Evolutionary conservation across 116 monocot genomes (phyloP), one percentile per base, ranked within the genome.

Genomic region (Thalassia testudinum): DNA sequence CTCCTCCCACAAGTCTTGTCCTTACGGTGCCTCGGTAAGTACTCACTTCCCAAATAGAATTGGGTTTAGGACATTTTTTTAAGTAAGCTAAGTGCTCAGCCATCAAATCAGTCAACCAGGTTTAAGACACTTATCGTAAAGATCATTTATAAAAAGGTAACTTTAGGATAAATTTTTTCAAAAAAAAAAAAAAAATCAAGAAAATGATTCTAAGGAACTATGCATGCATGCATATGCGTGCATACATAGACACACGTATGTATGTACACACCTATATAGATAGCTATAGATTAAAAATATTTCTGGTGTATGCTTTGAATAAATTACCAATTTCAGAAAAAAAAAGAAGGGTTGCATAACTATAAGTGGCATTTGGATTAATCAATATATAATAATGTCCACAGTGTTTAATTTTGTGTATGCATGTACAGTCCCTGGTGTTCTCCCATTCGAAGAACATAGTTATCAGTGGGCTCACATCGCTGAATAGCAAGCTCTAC

Each of bases 401-500:
- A n/a, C n/a, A n/a, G n/a, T n/a, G n/a, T n/a, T n/a, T n/a, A n/a
- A 10, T 58, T 43, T 17, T 26, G 12, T 38, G 5, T 18, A 14
- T 0, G 17, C 14, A 16, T 14, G 19, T 66, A 70, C 64, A 87
- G 87, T 64, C 75, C 0, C 42, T 87, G 14, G 67, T 61, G 13
- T 47, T 87, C 47, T 50, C 10, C 1, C 58, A 79, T 57, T 75
- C 82, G 5, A 67, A 57, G 60, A 21, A 73, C 49, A n/a, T 84
- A 8, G 5, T 43, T 62, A 60, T 84, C 53, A 60, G 19, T 13
- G 66, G 70, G 0, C 38, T 84, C 43, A 67, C 62, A 22, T 84
- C 79, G 17, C n/a, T 76, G 27, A 63, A 79, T 69, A 76, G 79
- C 63, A 62, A 76, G 64, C 64, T 79, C 14, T 78, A 57, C 67